Percentiles rank a stretch among this genome's conserved stretches.
Evolutionary conservation across 2,329 filamentous ascomycete genomes (phyloP).

Genomic region (Chrysoporthe austroafricana): DNA sequence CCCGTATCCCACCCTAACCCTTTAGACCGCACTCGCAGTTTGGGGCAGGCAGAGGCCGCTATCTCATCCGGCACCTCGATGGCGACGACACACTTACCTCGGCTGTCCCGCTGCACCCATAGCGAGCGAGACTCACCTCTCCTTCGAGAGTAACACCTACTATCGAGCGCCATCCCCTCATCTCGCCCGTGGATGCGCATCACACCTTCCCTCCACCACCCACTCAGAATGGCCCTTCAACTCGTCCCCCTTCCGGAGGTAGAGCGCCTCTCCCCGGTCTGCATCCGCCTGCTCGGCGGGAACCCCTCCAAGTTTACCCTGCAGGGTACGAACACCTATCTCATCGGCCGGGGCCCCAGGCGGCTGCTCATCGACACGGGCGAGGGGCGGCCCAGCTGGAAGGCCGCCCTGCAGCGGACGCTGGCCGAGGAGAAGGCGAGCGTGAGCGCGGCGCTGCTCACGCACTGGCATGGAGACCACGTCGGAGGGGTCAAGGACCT

Average conservation of each 20-base stretch:
- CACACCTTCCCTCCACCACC: conserved; percentile 10
- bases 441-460: conserved; percentile 74
- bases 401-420: conserved; percentile 63
- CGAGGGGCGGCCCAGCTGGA: conserved; percentile 79
- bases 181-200: conserved; percentile 14
- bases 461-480: conserved; percentile 94
- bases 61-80: conserved; percentile 16
- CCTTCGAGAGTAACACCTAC: not conserved
- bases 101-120: not conserved
- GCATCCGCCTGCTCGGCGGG: conserved; percentile 83
- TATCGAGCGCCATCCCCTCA: not conserved
- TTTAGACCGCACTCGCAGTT: not conserved
- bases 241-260: conserved; percentile 71
- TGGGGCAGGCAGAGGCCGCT: not conserved
- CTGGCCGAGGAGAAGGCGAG: conserved; percentile 70
- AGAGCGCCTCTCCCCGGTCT: conserved; percentile 74
- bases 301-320: conserved; percentile 84
- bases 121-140: not conserved
- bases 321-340: conserved; percentile 91
- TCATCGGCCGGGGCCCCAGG: conserved; percentile 73
- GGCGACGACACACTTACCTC: conserved; percentile 18
- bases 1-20: not conserved
- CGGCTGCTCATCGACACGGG: conserved; percentile 90
- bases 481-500: conserved; percentile 75
- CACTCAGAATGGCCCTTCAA: conserved; percentile 59